Evolutionary conservation across 768 basidiomycete genomes (phyloP).

Genomic region (Macrolepiota albuminosa): DNA sequence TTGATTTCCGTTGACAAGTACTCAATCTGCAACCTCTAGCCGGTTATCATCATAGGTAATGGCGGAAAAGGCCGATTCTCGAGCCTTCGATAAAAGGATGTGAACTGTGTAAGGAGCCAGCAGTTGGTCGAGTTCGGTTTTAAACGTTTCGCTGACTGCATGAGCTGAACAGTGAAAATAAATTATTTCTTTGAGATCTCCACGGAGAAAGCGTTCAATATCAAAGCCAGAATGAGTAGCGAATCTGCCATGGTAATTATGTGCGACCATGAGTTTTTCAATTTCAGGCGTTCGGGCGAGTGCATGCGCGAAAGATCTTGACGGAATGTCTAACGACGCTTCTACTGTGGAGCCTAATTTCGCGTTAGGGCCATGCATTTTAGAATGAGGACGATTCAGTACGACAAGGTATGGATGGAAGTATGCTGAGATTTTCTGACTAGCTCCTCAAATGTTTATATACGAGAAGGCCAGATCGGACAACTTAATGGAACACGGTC

Average conservation of each 20-base stretch:
- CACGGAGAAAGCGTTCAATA: neutral
- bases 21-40: neutral
- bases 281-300: slow-evolving; percentile 2
- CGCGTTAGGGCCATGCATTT: neutral
- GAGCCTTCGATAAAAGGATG: slow-evolving; percentile 3
- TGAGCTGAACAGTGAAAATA: slow-evolving; percentile 5
- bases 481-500: neutral
- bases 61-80: neutral
- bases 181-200: slow-evolving; percentile 5
- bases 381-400: neutral
- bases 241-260: slow-evolving; percentile 8
- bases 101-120: slow-evolving; percentile 5
- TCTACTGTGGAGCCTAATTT: neutral
- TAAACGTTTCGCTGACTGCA: slow-evolving; percentile 4
- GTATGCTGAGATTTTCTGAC: neutral
- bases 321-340: neutral
- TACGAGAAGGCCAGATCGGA: neutral
- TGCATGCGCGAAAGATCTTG: slow-evolving; percentile 6
- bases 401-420: neutral
- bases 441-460: neutral
- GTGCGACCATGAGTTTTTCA: slow-evolving; percentile 5
- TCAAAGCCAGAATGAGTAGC: slow-evolving; percentile 10
- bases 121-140: slow-evolving; percentile 3
- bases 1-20: neutral
- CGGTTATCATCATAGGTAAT: neutral